Percentiles rank a stretch among this genome's conserved stretches.
phyloP scores from a whole-genome alignment of 768 basidiomycete genomes.

The Lactarius trivialis region DNA sequence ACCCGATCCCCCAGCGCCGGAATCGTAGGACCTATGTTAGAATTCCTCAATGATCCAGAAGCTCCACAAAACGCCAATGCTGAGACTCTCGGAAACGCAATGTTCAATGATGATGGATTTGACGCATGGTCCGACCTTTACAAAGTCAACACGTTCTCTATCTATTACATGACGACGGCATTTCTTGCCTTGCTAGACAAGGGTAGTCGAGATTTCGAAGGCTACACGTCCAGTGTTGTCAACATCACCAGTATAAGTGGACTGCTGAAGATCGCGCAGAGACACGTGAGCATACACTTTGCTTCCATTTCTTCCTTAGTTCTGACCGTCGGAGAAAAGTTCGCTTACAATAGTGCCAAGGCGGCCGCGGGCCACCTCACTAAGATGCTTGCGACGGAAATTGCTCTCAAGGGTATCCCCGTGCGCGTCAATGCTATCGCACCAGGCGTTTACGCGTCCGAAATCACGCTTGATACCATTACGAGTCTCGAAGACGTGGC shows the following conservation, averaged over 20 bases:
- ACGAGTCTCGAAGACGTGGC: constrained; percentile 41
- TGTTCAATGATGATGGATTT: constrained; percentile 63
- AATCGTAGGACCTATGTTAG: constrained; percentile 56
- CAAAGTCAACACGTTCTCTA: constrained; percentile 64
- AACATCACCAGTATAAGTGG: constrained; percentile 79
- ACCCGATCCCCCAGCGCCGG: constrained; percentile 49
- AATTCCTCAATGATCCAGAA: constrained; percentile 49
- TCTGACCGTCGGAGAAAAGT: constrained; percentile 38
- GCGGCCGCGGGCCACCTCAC: constrained; percentile 74
- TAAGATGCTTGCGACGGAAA: constrained; percentile 68
- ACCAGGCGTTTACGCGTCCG: constrained; percentile 70
- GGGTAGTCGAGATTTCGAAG: constrained; percentile 53
- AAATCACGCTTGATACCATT: constrained; percentile 60
- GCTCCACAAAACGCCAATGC: constrained; percentile 56
- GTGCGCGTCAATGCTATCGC: constrained; percentile 69
- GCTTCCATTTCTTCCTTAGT: not conserved
- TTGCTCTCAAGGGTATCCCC: constrained; percentile 58
- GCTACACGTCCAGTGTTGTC: constrained; percentile 59
- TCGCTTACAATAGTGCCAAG: constrained; percentile 76
- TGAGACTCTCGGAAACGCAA: constrained; percentile 56
- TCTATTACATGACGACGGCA: constrained; percentile 70
- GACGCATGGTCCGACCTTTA: constrained; percentile 59
- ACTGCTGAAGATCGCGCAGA: constrained; percentile 59
- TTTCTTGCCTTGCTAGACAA: constrained; percentile 71
- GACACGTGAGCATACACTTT: constrained; percentile 50